Evolutionary conservation across 2,329 filamentous ascomycete species (phyloP).

Genomic region (Colletotrichum endophyticum): DNA sequence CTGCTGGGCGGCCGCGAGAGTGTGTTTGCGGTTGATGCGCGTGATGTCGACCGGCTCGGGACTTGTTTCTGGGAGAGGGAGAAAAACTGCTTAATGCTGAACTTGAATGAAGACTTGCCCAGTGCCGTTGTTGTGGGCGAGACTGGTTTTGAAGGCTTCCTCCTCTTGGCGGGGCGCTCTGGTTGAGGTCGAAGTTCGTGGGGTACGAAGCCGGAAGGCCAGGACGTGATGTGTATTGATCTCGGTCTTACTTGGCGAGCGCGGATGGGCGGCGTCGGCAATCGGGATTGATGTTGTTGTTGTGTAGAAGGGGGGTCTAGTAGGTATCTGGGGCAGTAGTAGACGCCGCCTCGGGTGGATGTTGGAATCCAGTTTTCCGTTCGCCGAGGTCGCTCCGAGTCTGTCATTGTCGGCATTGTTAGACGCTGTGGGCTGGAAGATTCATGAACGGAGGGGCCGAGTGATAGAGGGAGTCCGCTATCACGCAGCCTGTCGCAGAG

Average conservation of each 20-base stretch:
- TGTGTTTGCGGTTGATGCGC: conserved; percentile 1
- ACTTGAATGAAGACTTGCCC: conserved; percentile 20
- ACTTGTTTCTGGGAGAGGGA: conserved; percentile 17
- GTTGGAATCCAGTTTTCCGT: conserved; percentile 23
- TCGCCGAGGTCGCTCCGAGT: conserved; percentile 18
- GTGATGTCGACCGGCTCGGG: conserved; percentile 5
- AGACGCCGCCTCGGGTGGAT: conserved; percentile 28
- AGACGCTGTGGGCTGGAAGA: conserved; percentile 8
- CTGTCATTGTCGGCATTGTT: conserved; percentile 22
- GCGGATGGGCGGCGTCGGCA: conserved; percentile 43
- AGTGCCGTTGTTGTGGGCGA: conserved; percentile 6
- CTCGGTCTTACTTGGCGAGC: conserved; percentile 43
- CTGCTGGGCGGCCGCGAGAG: conserved; percentile 16
- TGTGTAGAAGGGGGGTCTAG: conserved; percentile 17
- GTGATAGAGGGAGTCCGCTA: conserved; percentile 1
- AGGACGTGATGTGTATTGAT: conserved; percentile 47
- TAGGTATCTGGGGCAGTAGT: conserved; percentile 29
- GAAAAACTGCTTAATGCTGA: conserved; percentile 17
- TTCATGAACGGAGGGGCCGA: conserved; percentile 9
- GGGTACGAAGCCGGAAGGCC: conserved; percentile 47
- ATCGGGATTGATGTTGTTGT: not conserved
- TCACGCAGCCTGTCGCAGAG: not conserved
- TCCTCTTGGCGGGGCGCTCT: conserved; percentile 37
- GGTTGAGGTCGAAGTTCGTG: conserved; percentile 46
- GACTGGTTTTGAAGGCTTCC: conserved; percentile 23